Percentiles rank a stretch among this genome's conserved stretches.
These are phyloP conservation scores for Fusarium sp. DNA, from an alignment of 2,329 filamentous ascomycete species.

Conservation along the genomic window DNA sequence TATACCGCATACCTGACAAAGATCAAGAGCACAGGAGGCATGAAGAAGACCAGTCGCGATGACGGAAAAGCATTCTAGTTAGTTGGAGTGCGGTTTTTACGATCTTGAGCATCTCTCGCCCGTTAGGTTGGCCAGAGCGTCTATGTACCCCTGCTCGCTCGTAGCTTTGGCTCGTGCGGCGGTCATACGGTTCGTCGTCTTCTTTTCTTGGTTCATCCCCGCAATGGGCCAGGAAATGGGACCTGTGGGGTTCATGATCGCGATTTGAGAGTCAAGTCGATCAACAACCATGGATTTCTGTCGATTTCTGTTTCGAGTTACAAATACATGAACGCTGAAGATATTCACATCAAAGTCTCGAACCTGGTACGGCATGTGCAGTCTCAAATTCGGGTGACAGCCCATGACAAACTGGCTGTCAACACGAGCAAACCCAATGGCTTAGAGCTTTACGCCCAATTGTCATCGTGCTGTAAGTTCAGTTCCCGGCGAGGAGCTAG, in stretches of 20 bases:
- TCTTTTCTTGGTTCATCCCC: slow-evolving; percentile 43
- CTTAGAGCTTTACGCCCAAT: slow-evolving; percentile 2
- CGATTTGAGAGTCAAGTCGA: slow-evolving; percentile 19
- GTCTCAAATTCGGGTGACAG: not conserved
- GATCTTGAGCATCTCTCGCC: slow-evolving; percentile 22
- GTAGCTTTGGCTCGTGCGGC: slow-evolving; percentile 38
- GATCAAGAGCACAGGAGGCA: slow-evolving; percentile 12
- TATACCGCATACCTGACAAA: slow-evolving; percentile 1
- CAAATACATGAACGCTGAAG: not conserved
- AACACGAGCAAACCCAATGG: slow-evolving; percentile 9
- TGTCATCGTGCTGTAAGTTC: slow-evolving; percentile 10
- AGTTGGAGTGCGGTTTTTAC: slow-evolving; percentile 29
- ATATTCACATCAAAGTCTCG: not conserved
- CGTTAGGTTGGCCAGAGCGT: slow-evolving; percentile 6
- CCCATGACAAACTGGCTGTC: not conserved
- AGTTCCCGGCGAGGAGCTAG: slow-evolving; percentile 5
- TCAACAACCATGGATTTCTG: not conserved
- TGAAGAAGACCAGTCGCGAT: slow-evolving; percentile 10
- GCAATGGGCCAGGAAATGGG: slow-evolving; percentile 15
- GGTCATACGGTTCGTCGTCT: slow-evolving; percentile 41
- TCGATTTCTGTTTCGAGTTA: slow-evolving; percentile 5
- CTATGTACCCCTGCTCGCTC: slow-evolving; percentile 27
- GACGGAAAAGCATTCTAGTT: not conserved
- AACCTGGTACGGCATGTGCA: not conserved
- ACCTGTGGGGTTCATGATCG: slow-evolving; percentile 30